Conservation (phyloP, 768 basidiomycete genomes). For the Auricularia sp. region DNA sequence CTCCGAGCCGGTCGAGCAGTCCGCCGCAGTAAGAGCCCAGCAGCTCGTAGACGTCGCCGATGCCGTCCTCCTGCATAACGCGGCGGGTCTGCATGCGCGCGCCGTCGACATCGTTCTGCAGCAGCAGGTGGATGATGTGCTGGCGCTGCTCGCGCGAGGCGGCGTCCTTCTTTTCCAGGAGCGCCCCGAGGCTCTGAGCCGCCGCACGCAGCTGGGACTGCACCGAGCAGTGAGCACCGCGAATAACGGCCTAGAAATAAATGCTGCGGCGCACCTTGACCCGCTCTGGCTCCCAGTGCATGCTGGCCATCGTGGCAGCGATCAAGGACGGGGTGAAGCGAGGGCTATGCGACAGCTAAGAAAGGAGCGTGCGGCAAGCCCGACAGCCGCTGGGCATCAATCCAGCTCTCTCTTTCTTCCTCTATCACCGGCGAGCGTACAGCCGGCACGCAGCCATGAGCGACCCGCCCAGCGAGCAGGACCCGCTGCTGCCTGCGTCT, state of each 20-base stretch:
- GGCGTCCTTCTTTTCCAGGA: neutral
- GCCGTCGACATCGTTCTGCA: conserved; percentile 2
- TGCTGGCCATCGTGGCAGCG: neutral
- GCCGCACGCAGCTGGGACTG: conserved; percentile 1
- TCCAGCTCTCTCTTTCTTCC: neutral
- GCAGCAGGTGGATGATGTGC: neutral
- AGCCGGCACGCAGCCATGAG: neutral
- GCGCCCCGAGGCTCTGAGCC: neutral
- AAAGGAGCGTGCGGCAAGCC: neutral
- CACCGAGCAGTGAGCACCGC: neutral
- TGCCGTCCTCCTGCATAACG: neutral
- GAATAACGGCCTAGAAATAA: neutral
- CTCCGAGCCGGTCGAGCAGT: conserved; percentile 1
- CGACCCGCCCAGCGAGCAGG: neutral
- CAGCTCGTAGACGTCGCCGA: neutral
- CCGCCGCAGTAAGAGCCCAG: conserved; percentile 2
- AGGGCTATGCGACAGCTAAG: neutral
- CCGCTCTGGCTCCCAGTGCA: conserved; percentile 1
- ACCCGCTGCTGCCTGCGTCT: neutral
- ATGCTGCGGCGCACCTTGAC: neutral
- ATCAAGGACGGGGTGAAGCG: neutral
- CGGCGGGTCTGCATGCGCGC: conserved; percentile 1
- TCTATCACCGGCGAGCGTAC: no score
- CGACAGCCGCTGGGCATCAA: neutral
- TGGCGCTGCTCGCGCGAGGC: neutral